phyloP scores from a whole-genome alignment of 768 basidiomycete species.

The Tulasnella calospora region DNA sequence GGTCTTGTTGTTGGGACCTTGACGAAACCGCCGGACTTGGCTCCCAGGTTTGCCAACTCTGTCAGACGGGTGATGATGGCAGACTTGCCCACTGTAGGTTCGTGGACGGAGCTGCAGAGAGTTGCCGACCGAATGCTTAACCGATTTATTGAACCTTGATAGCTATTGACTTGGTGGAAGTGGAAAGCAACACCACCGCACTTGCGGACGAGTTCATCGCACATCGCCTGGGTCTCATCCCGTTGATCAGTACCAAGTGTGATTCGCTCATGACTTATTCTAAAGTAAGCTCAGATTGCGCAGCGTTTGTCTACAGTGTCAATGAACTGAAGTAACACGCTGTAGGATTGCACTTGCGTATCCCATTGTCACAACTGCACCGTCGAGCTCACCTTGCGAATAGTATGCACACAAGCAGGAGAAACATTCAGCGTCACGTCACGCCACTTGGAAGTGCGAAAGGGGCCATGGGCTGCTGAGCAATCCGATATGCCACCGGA shows the following conservation, averaged over 20 bases:
- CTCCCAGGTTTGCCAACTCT: slow-evolving; percentile 82
- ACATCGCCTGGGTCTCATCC: slow-evolving; percentile 91
- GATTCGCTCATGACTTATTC: slow-evolving; percentile 82
- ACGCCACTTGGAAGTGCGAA: slow-evolving; percentile 63
- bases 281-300: slow-evolving; percentile 47
- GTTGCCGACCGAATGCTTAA: background rate
- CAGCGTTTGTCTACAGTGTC: background rate
- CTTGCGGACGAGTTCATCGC: slow-evolving; percentile 97
- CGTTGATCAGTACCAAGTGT: slow-evolving; percentile 79
- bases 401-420: slow-evolving; percentile 58
- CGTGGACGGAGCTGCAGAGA: slow-evolving; percentile 34
- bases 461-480: slow-evolving; percentile 29
- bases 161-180: slow-evolving; percentile 98
- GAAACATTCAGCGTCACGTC: slow-evolving; percentile 76
- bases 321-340: background rate
- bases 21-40: slow-evolving; percentile 24
- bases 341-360: slow-evolving; percentile 86
- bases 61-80: slow-evolving; percentile 91
- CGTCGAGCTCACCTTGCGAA: slow-evolving; percentile 72
- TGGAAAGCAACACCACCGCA: slow-evolving; percentile 85
- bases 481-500: slow-evolving; percentile 40
- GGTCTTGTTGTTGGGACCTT: too few species aligned
- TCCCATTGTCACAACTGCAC: slow-evolving; percentile 82
- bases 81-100: slow-evolving; percentile 92
- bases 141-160: background rate